phyloP scores from a whole-genome alignment of 2,329 filamentous ascomycete species.

The Triangularia verruculosa region DNA sequence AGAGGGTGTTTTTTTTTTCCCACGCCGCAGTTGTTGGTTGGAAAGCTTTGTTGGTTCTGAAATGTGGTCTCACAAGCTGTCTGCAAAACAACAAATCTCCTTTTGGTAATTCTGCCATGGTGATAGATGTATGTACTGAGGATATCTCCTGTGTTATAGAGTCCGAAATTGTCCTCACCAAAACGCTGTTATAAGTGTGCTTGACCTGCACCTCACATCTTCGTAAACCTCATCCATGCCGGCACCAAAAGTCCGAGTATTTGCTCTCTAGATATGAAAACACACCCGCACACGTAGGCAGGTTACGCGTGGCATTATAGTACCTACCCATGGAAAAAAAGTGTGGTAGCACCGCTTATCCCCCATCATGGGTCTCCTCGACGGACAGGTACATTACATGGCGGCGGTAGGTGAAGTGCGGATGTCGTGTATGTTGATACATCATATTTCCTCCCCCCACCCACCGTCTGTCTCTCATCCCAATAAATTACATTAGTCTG shows the following conservation, averaged over 20 bases:
- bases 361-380: neutral
- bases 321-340: neutral
- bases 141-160: too few relatives aligned
- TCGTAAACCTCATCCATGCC: neutral
- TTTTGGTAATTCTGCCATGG: too few relatives aligned
- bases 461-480: neutral
- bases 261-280: neutral
- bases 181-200: neutral
- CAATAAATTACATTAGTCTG: neutral
- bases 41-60: neutral
- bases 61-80: neutral
- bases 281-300: neutral
- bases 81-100: too few relatives aligned
- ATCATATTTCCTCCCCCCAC: neutral
- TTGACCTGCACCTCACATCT: too few relatives aligned
- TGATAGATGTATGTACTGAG: too few relatives aligned
- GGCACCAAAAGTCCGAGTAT: neutral
- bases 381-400: neutral
- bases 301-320: neutral
- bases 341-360: slow-evolving; percentile 1
- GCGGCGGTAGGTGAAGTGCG: neutral
- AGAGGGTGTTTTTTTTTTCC: neutral
- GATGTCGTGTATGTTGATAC: neutral
- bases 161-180: neutral
- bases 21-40: neutral